A percentile compares a stretch with the other conserved stretches of the same genome.
Evolutionary conservation across 345 rosid species (phyloP).

Genomic region (Eutrema heterophyllum): DNA sequence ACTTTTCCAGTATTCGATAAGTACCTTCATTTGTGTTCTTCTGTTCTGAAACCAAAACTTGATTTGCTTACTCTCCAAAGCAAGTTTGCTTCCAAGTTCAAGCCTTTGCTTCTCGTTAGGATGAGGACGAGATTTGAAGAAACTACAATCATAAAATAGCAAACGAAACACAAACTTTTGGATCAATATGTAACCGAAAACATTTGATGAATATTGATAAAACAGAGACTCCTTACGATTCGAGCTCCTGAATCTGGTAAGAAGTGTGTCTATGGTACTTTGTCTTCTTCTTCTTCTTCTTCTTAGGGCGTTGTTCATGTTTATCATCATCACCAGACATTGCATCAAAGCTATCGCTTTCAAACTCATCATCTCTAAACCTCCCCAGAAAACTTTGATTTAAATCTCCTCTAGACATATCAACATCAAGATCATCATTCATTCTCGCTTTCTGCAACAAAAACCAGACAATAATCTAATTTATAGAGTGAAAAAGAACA

Average conservation of each 20-base stretch:
- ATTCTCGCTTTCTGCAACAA: slow-evolving; percentile 39
- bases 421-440: slow-evolving; percentile 39
- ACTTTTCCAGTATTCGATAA: neutral
- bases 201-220: neutral
- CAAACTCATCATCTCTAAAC: slow-evolving; percentile 44
- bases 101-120: slow-evolving; percentile 66
- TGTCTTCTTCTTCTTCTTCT: slow-evolving; percentile 21
- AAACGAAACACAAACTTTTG: neutral
- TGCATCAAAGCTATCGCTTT: slow-evolving; percentile 56
- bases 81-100: slow-evolving; percentile 52
- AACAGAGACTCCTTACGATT: slow-evolving; percentile 38
- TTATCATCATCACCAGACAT: slow-evolving; percentile 56
- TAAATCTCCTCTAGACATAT: slow-evolving; percentile 40
- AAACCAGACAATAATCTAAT: neutral
- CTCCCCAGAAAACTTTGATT: slow-evolving; percentile 39
- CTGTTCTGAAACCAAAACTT: slow-evolving; percentile 85
- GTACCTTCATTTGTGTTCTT: slow-evolving; percentile 78
- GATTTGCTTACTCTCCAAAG: slow-evolving; percentile 53
- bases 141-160: slow-evolving; percentile 23
- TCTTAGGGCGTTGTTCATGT: slow-evolving; percentile 40
- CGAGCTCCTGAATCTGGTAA: slow-evolving; percentile 73
- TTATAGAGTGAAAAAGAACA: neutral
- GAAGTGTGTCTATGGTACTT: slow-evolving; percentile 75
- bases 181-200: neutral
- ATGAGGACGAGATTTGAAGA: slow-evolving; percentile 65